A percentile compares a stretch with the other conserved stretches of the same genome.
phyloP scores from a whole-genome alignment of 306 rosid genomes.

The Malus sieversii region DNA sequence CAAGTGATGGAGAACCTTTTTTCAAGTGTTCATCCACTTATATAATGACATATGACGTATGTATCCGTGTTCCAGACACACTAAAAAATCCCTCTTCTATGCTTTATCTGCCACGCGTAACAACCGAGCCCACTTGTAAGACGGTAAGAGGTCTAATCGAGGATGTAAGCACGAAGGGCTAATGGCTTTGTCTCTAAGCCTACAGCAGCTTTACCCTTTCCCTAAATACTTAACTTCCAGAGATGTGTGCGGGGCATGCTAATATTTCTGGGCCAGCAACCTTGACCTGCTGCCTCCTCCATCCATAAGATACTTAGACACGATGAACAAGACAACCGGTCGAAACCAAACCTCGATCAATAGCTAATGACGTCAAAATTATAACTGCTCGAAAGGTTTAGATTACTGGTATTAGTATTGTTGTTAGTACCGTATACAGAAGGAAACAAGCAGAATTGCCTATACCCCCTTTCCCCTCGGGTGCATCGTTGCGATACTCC shows the following conservation, averaged over 20 bases:
- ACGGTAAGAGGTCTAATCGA: slow-evolving; percentile 1
- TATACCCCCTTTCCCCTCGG: too few species aligned
- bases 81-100: not conserved
- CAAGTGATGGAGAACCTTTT: too few species aligned
- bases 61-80: too few species aligned
- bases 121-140: not conserved
- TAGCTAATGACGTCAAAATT: not conserved
- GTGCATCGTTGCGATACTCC: not conserved
- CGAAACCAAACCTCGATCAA: slow-evolving; percentile 9
- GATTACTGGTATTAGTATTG: not conserved
- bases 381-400: not conserved
- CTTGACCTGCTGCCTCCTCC: slow-evolving; percentile 4
- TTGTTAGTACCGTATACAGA: not conserved
- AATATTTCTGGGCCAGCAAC: slow-evolving; percentile 12
- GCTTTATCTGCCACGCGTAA: not conserved
- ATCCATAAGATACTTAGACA: slow-evolving; percentile 5
- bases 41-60: too few species aligned
- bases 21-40: too few species aligned
- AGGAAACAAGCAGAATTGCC: not conserved
- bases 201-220: slow-evolving; percentile 9
- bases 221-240: not conserved
- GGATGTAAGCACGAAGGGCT: not conserved
- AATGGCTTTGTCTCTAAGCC: slow-evolving; percentile 14
- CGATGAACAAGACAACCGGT: slow-evolving; percentile 6
- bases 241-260: slow-evolving; percentile 21